phyloP scores from a whole-genome alignment of 73 alveolate species.

The Tetrahymena thermophila region DNA sequence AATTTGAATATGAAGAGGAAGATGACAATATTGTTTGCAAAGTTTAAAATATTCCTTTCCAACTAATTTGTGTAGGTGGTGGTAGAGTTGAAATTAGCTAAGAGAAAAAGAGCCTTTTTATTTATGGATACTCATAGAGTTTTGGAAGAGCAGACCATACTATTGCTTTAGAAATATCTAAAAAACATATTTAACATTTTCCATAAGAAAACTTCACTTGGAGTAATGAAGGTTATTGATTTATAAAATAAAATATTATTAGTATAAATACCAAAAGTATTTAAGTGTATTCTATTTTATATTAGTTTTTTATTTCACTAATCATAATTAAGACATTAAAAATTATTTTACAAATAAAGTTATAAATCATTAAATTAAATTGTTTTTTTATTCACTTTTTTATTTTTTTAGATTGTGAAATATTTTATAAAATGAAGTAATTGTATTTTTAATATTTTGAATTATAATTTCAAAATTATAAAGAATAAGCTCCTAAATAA shows the following conservation, averaged over 20 bases:
- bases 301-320: no score
- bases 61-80: neutral
- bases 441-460: no score
- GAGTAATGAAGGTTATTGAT: neutral
- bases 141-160: neutral
- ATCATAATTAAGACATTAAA: no score
- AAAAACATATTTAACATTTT: neutral
- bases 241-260: neutral
- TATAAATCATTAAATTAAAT: no score
- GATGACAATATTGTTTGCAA: neutral
- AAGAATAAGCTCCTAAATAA: no score
- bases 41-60: neutral
- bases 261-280: no score
- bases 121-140: neutral
- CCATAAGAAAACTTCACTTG: neutral
- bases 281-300: no score
- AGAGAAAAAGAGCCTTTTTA: neutral
- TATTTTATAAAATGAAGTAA: no score
- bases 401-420: no score
- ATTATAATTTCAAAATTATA: no score
- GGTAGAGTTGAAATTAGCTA: neutral
- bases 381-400: no score
- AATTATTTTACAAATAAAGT: no score
- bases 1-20: neutral
- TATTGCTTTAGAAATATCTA: neutral